phyloP scores from a whole-genome alignment of 177 flowering plant species.

The Vitis hybrid region DNA sequence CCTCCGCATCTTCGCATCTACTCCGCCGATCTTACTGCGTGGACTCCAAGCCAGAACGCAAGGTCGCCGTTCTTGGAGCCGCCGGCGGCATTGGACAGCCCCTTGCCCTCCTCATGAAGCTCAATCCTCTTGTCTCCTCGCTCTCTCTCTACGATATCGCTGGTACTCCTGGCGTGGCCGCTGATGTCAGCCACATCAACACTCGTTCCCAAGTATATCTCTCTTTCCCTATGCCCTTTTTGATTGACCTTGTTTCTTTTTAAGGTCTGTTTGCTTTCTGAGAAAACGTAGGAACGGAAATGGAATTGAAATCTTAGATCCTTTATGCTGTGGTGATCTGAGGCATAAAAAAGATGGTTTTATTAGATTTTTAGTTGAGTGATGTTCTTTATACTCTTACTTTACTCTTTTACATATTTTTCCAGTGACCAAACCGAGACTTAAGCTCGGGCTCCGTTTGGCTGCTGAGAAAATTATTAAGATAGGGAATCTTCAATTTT shows the following conservation, averaged over 20 bases:
- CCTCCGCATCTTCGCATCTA: conserved; percentile 10
- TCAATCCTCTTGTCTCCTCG: conserved; percentile 83
- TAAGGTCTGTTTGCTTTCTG: conserved; percentile 8
- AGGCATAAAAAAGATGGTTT: no score
- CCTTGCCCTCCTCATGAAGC: conserved; percentile 80
- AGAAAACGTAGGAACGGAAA: conserved; percentile 45
- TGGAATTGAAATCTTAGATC: no score
- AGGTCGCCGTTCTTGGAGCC: conserved; percentile 51
- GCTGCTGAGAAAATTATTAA: no score
- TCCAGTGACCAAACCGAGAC: no score
- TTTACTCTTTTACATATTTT: no score
- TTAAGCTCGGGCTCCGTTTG: no score
- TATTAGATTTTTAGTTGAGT: no score
- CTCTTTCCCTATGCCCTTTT: neutral
- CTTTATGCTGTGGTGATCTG: no score
- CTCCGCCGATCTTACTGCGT: conserved; percentile 21
- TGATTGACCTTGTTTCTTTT: neutral
- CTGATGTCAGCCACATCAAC: conserved; percentile 89
- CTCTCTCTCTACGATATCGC: conserved; percentile 95
- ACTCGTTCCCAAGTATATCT: conserved; percentile 46
- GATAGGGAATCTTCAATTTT: no score
- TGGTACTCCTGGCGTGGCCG: conserved; percentile 98
- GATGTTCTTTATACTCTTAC: no score
- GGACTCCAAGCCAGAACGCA: conserved; percentile 35
- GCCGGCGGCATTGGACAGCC: conserved; percentile 56